Evolutionary conservation across 345 rosid genomes (phyloP).

Genomic region (Triadica sebifera): DNA sequence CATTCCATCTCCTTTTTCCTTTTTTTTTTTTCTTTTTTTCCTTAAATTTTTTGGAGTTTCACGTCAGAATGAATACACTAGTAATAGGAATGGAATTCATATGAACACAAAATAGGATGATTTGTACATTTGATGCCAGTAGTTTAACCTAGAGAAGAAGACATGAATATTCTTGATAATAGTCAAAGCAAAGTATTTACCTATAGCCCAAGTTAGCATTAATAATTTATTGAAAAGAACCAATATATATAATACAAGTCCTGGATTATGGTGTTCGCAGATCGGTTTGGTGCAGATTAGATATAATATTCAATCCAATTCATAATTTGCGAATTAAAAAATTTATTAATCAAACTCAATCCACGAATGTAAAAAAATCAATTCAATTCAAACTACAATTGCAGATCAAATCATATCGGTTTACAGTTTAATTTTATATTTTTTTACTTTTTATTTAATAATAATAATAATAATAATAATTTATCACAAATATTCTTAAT

Average conservation of each 20-base stretch:
- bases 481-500: too few relatives aligned
- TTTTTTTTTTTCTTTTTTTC: neutral
- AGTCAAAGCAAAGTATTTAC: constrained; percentile 45
- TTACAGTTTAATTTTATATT: too few relatives aligned
- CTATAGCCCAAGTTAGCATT: constrained; percentile 19
- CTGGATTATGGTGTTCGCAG: too few relatives aligned
- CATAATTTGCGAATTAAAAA: too few relatives aligned
- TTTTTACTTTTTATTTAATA: too few relatives aligned
- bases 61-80: neutral
- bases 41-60: neutral
- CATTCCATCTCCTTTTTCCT: neutral
- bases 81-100: neutral
- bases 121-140: neutral
- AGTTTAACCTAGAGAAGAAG: constrained; percentile 28
- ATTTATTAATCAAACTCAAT: too few relatives aligned
- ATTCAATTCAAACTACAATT: too few relatives aligned
- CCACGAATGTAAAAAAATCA: too few relatives aligned
- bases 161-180: constrained; percentile 35
- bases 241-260: neutral
- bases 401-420: too few relatives aligned
- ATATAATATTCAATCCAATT: too few relatives aligned
- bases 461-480: too few relatives aligned
- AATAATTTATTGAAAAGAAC: neutral
- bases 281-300: too few relatives aligned
- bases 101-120: neutral